Conservation (phyloP, 1,139 yeast genomes). For the Maudiozyma humilis region DNA sequence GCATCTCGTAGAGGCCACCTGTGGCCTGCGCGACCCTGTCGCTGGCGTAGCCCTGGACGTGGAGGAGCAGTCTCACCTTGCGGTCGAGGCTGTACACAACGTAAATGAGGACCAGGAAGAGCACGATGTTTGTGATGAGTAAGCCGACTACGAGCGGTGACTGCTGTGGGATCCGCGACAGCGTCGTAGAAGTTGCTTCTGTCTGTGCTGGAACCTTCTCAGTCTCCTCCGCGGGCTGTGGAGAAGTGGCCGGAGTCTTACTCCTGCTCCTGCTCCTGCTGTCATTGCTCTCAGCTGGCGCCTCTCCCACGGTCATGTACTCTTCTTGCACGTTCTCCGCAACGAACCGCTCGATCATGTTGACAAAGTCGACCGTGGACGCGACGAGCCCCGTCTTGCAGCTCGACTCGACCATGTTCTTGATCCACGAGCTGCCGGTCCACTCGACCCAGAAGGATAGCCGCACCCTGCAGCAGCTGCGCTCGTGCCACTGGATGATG, state of each 20-base stretch:
- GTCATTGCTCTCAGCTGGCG: not conserved
- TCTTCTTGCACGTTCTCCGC: constrained; percentile 4
- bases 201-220: too few species aligned
- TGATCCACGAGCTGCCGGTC: constrained; percentile 90
- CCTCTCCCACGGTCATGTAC: not conserved
- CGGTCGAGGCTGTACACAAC: not conserved
- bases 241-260: too few species aligned
- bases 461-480: constrained; percentile 49
- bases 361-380: constrained; percentile 34
- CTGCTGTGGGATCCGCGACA: not conserved
- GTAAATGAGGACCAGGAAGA: not conserved
- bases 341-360: constrained; percentile 15
- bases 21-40: not conserved
- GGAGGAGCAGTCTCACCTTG: not conserved
- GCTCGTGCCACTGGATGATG: constrained; percentile 64
- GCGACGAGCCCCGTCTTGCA: constrained; percentile 79
- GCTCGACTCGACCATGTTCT: constrained; percentile 84
- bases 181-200: too few species aligned
- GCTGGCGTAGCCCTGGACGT: not conserved
- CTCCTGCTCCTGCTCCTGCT: not conserved
- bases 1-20: not conserved
- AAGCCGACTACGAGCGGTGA: not conserved
- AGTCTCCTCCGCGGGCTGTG: too few species aligned
- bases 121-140: not conserved
- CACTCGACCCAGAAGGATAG: constrained; percentile 71